These are phyloP conservation scores for Fusarium solani-melongenae DNA, from an alignment of 2,329 filamentous ascomycete genomes.

Conservation along the genomic window DNA sequence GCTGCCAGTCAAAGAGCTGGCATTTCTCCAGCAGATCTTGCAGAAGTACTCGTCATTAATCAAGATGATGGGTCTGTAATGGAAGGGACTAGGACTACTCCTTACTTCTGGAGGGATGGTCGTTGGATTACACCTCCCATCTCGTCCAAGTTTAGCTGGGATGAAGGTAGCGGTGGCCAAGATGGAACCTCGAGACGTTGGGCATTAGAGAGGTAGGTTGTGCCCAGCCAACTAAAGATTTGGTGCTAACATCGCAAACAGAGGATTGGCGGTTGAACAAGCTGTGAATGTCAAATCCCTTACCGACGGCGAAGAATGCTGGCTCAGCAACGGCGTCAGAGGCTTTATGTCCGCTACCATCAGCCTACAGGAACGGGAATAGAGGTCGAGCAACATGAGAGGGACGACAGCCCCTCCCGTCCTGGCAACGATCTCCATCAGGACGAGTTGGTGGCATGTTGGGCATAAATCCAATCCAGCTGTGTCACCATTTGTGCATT, in stretches of 20 bases:
- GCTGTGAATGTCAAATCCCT: slow-evolving; percentile 69
- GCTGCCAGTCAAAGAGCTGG: slow-evolving; percentile 71
- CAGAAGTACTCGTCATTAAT: slow-evolving; percentile 83
- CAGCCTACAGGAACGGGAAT: slow-evolving; percentile 27
- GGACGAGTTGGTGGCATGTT: slow-evolving; percentile 5
- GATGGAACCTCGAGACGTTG: slow-evolving; percentile 85
- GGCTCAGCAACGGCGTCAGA: slow-evolving; percentile 88
- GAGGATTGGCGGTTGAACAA: slow-evolving; percentile 73
- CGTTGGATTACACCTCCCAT: slow-evolving; percentile 85
- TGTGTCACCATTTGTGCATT: not conserved
- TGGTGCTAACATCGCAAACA: slow-evolving; percentile 37
- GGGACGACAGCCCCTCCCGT: not conserved
- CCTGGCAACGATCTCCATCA: not conserved
- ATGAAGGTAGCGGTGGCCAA: slow-evolving; percentile 76
- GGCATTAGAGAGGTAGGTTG: slow-evolving; percentile 74
- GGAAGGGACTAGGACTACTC: slow-evolving; percentile 86
- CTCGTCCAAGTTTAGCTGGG: slow-evolving; percentile 49
- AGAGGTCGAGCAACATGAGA: not conserved
- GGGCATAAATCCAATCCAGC: slow-evolving; percentile 9
- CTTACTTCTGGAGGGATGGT: slow-evolving; percentile 80
- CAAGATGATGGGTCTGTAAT: slow-evolving; percentile 72
- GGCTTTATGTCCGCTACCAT: slow-evolving; percentile 74
- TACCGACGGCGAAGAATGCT: slow-evolving; percentile 79
- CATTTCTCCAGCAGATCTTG: slow-evolving; percentile 61
- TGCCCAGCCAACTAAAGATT: not conserved